Base-by-base conservation (phyloP, 495 filamentous ascomycete species). In the Daldinia caldariorum region DNA sequence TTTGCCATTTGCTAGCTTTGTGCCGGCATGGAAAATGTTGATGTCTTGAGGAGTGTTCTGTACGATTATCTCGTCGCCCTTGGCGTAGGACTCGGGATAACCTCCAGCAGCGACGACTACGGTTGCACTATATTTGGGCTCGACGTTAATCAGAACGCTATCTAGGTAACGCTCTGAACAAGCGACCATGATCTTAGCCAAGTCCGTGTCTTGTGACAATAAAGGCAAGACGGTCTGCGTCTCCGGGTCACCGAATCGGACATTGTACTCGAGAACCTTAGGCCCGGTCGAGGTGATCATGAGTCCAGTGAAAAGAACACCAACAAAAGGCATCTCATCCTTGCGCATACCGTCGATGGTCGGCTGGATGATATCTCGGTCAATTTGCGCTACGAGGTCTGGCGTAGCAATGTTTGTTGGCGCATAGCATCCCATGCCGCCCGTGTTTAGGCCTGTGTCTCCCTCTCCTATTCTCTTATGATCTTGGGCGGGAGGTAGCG, bases 341-440 rank as follows among this genome's bases (percentile, higher is more conserved):
- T 85, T 86, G 73, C 89, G 86, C 92, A 97, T 94, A 56, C 92
- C 93, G 66, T 94, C 88, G 69, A 99, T 87, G 2, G 94, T 97
- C 4, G 95, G 96, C 81, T 94, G 88, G 37, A 97, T 85, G 57
- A 98, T 91, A 34, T 89, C 92, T 53, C 86, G 84, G 73, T 97
- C 89, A 62, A 99, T 88, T 71, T 92, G 86, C 26, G 89, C 90
- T 22, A 97, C 81, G 14, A 94, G 82, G 34, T 88, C 85, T 59
- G 89, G 86, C 0, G 92, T 90, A 7, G 91, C 92, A 73, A 97
- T 91, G 62, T 87, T 89, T 0, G 94, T 96, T 16, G 94, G 93
- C 38, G 94, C 93, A 81, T 99, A 99, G 80, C 93, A 96, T 61
- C 95, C 95, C 95, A 99, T 98, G 13, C 95, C 96, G 53, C 95